A percentile compares a stretch with the other conserved stretches of the same genome.
These are phyloP conservation scores for Monilinia fructicola DNA, from an alignment of 2,329 filamentous ascomycete species.

Conservation along the genomic window DNA sequence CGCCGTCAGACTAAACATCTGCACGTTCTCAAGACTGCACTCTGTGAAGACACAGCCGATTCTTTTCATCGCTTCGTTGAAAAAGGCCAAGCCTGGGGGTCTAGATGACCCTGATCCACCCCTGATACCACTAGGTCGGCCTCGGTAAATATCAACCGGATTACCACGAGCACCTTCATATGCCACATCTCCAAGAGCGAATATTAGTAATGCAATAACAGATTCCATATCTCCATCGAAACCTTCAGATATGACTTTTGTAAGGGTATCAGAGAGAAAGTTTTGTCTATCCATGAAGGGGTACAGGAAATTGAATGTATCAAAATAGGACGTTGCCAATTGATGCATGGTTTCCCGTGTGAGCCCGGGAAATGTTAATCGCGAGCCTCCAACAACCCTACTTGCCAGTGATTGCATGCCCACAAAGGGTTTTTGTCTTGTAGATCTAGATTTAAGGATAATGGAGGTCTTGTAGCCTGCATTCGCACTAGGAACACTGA, in stretches of 20 bases:
- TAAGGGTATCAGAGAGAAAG: slow-evolving; percentile 51
- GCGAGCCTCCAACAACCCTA: slow-evolving; percentile 32
- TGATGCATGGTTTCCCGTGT: slow-evolving; percentile 51
- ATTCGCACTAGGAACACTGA: slow-evolving; percentile 42
- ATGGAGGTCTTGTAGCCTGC: slow-evolving; percentile 31
- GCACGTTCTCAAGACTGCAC: slow-evolving; percentile 58
- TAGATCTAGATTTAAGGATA: slow-evolving; percentile 36
- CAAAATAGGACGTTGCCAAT: slow-evolving; percentile 56
- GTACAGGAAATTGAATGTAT: slow-evolving; percentile 58
- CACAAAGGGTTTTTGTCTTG: slow-evolving; percentile 33
- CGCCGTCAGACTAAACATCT: slow-evolving; percentile 58
- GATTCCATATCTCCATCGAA: slow-evolving; percentile 52
- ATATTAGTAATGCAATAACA: slow-evolving; percentile 56
- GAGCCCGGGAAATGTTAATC: slow-evolving; percentile 41
- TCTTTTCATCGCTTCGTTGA: slow-evolving; percentile 61
- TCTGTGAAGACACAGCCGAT: slow-evolving; percentile 57
- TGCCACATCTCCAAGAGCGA: slow-evolving; percentile 59
- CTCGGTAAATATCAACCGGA: slow-evolving; percentile 47
- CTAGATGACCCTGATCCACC: slow-evolving; percentile 48
- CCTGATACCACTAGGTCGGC: slow-evolving; percentile 52
- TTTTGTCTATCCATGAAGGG: slow-evolving; percentile 58
- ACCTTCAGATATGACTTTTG: slow-evolving; percentile 48
- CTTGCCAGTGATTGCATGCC: slow-evolving; percentile 40
- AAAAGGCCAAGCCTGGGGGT: slow-evolving; percentile 58
- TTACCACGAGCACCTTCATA: slow-evolving; percentile 51